Conservation (phyloP, 1,139 yeast genomes). For the Geotrichum aggregatum region DNA sequence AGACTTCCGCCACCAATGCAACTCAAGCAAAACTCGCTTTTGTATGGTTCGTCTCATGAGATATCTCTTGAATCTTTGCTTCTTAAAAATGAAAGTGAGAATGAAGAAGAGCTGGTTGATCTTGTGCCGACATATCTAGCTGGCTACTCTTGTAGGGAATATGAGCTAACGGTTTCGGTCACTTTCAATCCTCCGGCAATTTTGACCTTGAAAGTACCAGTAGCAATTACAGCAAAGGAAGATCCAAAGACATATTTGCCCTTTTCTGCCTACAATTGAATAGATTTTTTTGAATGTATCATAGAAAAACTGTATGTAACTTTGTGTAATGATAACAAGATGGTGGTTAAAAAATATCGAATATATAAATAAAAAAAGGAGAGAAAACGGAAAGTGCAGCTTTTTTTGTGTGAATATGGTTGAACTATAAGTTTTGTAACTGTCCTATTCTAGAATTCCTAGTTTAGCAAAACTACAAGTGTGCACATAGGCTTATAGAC, state of each 20-base stretch:
- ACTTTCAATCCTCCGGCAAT: conserved; percentile 6
- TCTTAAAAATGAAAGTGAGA: no score
- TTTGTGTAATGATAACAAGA: no score
- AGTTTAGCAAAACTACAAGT: no score
- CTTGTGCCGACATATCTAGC: conserved; percentile 13
- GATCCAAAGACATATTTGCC: conserved; percentile 7
- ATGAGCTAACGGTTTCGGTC: conserved; percentile 11
- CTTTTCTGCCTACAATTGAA: not conserved
- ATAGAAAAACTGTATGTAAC: no score
- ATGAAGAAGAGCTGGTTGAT: not conserved
- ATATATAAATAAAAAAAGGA: no score
- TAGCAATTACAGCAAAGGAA: not conserved
- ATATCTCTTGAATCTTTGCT: conserved; percentile 3
- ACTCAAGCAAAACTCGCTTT: not conserved
- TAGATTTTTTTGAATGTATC: no score
- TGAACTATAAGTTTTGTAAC: no score
- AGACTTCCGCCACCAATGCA: conserved; percentile 13
- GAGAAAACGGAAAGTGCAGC: no score
- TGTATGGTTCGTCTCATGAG: conserved; percentile 13
- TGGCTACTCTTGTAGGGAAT: conserved; percentile 11
- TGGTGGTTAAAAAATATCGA: no score
- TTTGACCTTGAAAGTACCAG: conserved; percentile 11
- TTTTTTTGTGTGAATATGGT: no score
- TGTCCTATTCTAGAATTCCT: no score
- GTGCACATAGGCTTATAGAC: no score